A percentile compares a stretch with the other conserved stretches of the same genome.
Conservation (phyloP, 495 filamentous ascomycete species). For the Aspergillus funiculosus region DNA sequence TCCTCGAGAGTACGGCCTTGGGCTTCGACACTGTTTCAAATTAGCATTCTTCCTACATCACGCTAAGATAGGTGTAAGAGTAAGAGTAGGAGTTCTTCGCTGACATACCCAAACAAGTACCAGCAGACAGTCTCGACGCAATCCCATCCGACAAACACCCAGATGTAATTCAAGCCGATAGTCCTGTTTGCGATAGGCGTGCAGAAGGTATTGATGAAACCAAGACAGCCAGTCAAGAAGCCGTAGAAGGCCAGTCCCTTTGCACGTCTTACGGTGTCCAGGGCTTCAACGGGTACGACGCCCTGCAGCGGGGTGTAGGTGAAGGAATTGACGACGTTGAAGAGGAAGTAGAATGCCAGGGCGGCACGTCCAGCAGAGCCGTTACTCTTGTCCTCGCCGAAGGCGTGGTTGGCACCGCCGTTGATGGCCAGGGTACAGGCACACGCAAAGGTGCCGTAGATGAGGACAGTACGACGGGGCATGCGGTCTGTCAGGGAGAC, state of each 20-base stretch:
- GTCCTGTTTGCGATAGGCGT: constrained; percentile 50
- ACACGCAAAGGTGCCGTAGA: constrained; percentile 53
- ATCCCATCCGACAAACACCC: constrained; percentile 62
- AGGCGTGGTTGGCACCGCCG: constrained; percentile 28
- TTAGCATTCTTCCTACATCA: not conserved
- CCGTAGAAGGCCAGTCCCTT: constrained; percentile 59
- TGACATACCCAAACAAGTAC: constrained; percentile 58
- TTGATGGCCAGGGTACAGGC: constrained; percentile 43
- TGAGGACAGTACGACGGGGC: constrained; percentile 54
- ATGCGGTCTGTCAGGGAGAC: constrained; percentile 63
- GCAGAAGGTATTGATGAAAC: constrained; percentile 56
- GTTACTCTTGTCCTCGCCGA: constrained; percentile 28
- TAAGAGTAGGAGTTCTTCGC: not conserved
- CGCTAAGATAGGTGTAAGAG: not conserved
- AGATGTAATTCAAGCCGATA: constrained; percentile 55
- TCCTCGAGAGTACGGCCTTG: constrained; percentile 67
- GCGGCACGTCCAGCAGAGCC: constrained; percentile 50
- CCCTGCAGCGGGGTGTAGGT: constrained; percentile 67
- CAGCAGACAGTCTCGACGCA: constrained; percentile 50
- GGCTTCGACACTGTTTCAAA: constrained; percentile 50
- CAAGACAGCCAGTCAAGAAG: constrained; percentile 52
- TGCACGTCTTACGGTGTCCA: constrained; percentile 56
- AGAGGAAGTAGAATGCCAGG: constrained; percentile 63
- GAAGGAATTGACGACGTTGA: constrained; percentile 59
- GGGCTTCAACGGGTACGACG: constrained; percentile 63